These are phyloP conservation scores for Colletotrichum phormii DNA, from an alignment of 2,329 filamentous ascomycete species.

Conservation along the genomic window DNA sequence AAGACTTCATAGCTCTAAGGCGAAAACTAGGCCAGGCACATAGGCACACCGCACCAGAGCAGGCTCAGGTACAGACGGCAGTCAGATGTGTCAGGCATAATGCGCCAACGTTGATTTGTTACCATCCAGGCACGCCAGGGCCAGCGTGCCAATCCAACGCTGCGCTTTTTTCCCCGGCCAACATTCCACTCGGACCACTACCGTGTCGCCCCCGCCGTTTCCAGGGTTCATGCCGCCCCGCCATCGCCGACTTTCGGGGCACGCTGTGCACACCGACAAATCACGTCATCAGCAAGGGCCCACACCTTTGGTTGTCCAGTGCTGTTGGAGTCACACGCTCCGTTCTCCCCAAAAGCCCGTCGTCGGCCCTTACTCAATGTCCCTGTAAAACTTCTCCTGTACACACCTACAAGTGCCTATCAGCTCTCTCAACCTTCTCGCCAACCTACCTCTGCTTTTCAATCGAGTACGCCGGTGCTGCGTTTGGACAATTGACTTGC, in stretches of 20 bases:
- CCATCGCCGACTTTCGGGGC: slow-evolving; percentile 34
- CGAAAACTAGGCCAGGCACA: background rate
- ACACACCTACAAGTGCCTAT: background rate
- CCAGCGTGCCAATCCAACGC: background rate
- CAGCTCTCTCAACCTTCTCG: background rate
- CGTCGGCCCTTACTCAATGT: slow-evolving; percentile 29
- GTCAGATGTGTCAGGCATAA: too few relatives aligned
- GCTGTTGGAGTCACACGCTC: slow-evolving; percentile 10
- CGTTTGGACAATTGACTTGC: slow-evolving; percentile 36
- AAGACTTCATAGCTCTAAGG: background rate
- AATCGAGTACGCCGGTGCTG: slow-evolving; percentile 40
- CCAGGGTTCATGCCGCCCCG: slow-evolving; percentile 15
- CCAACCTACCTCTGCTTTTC: slow-evolving; percentile 22
- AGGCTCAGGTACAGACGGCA: too few relatives aligned
- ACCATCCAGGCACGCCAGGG: background rate
- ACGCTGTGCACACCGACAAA: slow-evolving; percentile 28
- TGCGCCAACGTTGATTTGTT: background rate
- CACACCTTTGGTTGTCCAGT: slow-evolving; percentile 16
- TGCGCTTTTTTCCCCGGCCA: background rate
- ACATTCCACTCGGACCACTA: slow-evolving; percentile 1
- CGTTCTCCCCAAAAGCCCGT: slow-evolving; percentile 18
- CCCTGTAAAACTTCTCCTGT: slow-evolving; percentile 5
- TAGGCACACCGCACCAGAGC: too few relatives aligned
- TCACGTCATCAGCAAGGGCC: slow-evolving; percentile 34
- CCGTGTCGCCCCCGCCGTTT: background rate